Percentiles rank a stretch among this genome's conserved stretches.
Evolutionary conservation across 805 yeast genomes (phyloP).

Genomic region (Yueomyces sinensis): DNA sequence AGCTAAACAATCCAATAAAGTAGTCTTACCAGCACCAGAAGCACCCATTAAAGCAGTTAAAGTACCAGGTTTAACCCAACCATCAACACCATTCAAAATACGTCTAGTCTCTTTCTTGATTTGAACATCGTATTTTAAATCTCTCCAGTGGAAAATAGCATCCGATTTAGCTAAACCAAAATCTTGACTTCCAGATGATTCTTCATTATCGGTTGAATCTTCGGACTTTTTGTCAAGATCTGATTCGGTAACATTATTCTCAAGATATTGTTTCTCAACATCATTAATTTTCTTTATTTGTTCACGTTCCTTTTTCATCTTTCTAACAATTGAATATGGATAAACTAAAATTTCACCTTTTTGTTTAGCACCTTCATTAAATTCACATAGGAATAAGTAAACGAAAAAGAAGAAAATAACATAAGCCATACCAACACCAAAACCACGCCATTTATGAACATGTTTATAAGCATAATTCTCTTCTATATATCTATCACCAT

Average conservation of each 20-base stretch:
- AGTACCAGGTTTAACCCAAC: conserved; percentile 77
- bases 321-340: conserved; percentile 33
- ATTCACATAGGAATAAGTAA: conserved; percentile 38
- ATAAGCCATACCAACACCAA: conserved; percentile 44
- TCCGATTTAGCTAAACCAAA: conserved; percentile 8
- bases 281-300: conserved; percentile 1
- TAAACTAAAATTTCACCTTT: conserved; percentile 51
- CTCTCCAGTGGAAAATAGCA: conserved; percentile 65
- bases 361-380: conserved; percentile 39
- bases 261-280: conserved; percentile 6
- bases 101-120: conserved; percentile 48
- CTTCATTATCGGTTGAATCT: too few species aligned
- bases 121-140: conserved; percentile 57
- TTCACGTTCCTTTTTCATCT: conserved; percentile 28
- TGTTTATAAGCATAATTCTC: conserved; percentile 29
- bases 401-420: conserved; percentile 35
- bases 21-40: conserved; percentile 75
- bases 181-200: conserved; percentile 7
- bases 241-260: neutral
- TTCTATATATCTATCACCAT: conserved; percentile 34
- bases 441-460: conserved; percentile 44
- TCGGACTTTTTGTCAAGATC: conserved; percentile 13
- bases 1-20: conserved; percentile 56
- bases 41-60: conserved; percentile 69
- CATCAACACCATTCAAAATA: conserved; percentile 53